Base-by-base conservation (phyloP, 768 basidiomycete genomes). In the Boletus rufocinnamomeus region DNA sequence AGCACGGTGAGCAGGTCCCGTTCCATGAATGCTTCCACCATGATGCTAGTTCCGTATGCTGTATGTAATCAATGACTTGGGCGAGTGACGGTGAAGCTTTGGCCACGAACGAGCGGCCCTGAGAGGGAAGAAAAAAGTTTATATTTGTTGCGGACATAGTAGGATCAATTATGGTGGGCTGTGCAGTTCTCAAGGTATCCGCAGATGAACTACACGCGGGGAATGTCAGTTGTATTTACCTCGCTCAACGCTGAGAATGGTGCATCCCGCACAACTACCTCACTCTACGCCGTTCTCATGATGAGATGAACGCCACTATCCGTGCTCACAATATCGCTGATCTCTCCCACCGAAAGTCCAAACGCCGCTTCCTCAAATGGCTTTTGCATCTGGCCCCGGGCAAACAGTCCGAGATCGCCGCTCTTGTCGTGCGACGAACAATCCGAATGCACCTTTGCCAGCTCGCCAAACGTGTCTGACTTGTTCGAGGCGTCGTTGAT, bases 301-400 rank as follows among this genome's bases (percentile, higher is more conserved):
- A 99, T 90, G 64, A 98, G 68, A 73, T 99, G 97, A 23, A 98
- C 93, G 21, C 97, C 97, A 64, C 93, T 95, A 64, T 98, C 95
- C 47, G 96, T 90, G 66, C 83, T 84, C 69, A 98, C 84, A 47
- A 94, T 76, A 30, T 85, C 88, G 72, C 91, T 93, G 69, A 95
- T 87, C 75, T 90, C 74, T 9, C 87, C 91, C 23, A 88, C 82
- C 49, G 85, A 69, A 61, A 95, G 79, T 3, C 75, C 82, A 72
- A 82, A 95, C 13, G 91, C 78, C 34, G 92, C 90, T 32, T 95
- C 93, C 75, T 98, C 95, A 68, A 99, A 99, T 37, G 93, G 88
- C 75, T 92, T 94, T 76, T 99, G 97, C 97, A 99, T 99, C 77
- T 92, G 89, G 1, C 88, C 90, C 19, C 74, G 84, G 1, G 81